A percentile compares a stretch with the other conserved stretches of the same genome.
phyloP scores from a whole-genome alignment of 2,329 filamentous ascomycete species.

The Magnaporthiopsis rhizophila region DNA sequence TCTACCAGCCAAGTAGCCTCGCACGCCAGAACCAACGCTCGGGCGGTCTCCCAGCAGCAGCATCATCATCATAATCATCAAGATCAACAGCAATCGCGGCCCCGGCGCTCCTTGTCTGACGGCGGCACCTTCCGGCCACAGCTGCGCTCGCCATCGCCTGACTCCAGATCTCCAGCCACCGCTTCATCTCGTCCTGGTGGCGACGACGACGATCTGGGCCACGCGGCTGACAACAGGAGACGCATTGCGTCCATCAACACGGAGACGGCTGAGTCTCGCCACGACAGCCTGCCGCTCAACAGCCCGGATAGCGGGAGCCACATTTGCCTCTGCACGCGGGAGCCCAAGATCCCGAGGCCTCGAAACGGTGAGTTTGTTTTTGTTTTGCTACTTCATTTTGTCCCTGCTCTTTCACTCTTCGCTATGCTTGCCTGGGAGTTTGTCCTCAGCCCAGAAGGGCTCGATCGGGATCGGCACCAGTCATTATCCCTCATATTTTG shows the following conservation, averaged over 20 bases:
- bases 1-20: not conserved
- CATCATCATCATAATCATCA: constrained; percentile 8
- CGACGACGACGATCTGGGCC: not conserved
- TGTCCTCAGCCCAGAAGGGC: too few relatives aligned
- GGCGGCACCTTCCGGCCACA: too few relatives aligned
- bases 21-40: not conserved
- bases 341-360: constrained; percentile 49
- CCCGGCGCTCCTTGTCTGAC: not conserved
- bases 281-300: not conserved
- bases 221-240: not conserved
- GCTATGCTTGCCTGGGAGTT: too few relatives aligned
- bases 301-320: constrained; percentile 25
- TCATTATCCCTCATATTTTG: not conserved
- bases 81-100: not conserved
- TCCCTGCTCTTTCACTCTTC: constrained; percentile 4
- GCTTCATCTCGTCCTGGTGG: too few relatives aligned
- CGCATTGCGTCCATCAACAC: not conserved
- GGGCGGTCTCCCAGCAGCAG: constrained; percentile 12
- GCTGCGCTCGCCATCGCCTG: not conserved
- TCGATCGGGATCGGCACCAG: too few relatives aligned
- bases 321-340: constrained; percentile 49
- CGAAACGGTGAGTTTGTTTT: constrained; percentile 44
- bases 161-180: not conserved
- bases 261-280: not conserved
- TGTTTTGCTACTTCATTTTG: constrained; percentile 8